Conservation (phyloP, 169 alveolate species). For the Toxoplasma gondii region DNA sequence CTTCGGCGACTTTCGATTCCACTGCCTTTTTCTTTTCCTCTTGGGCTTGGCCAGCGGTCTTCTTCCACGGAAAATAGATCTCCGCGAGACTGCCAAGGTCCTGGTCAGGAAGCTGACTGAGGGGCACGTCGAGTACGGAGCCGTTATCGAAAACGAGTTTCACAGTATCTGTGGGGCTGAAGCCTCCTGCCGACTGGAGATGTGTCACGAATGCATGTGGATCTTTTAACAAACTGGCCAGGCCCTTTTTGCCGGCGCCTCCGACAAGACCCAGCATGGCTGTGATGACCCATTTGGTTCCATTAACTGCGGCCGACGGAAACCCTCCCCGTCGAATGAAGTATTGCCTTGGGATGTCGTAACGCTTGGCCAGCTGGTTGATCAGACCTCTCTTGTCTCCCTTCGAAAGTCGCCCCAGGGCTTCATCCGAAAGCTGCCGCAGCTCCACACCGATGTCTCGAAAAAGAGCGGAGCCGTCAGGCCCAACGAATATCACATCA, state of each 20-base stretch:
- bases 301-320: neutral
- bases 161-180: neutral
- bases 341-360: neutral
- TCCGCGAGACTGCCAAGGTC: neutral
- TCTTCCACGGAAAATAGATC: slow-evolving; percentile 17
- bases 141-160: neutral
- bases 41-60: slow-evolving; percentile 10
- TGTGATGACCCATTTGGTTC: neutral
- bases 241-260: neutral
- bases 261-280: slow-evolving; percentile 22
- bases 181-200: neutral
- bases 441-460: slow-evolving; percentile 5
- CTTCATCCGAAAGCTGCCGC: neutral
- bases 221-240: neutral
- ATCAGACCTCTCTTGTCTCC: neutral
- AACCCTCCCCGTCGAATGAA: neutral
- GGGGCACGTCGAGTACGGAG: neutral
- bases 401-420: neutral
- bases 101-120: neutral
- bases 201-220: neutral
- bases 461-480: neutral
- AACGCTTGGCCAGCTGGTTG: neutral
- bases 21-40: slow-evolving; percentile 14
- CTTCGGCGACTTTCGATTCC: neutral
- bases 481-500: neutral